Evolutionary conservation across 345 rosid species (phyloP).

Genomic region (Sonneratia alba): DNA sequence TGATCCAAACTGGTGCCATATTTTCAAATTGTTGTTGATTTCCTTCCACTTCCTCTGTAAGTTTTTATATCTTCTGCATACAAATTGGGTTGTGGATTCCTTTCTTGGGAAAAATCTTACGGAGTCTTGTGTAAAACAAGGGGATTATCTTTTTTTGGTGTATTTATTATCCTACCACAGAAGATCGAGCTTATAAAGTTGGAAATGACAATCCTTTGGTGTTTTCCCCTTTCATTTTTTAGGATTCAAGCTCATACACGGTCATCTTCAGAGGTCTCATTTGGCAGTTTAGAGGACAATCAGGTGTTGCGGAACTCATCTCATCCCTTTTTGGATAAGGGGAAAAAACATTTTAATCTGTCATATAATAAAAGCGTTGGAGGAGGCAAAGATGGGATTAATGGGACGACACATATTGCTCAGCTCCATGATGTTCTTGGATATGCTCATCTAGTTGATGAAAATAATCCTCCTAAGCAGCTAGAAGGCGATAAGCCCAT

Average conservation of each 20-base stretch:
- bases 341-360: slow-evolving; percentile 39
- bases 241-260: slow-evolving; percentile 33
- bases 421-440: slow-evolving; percentile 43
- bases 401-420: slow-evolving; percentile 33
- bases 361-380: slow-evolving; percentile 29
- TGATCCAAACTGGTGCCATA: neutral
- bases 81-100: neutral
- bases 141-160: neutral
- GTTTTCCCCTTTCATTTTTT: slow-evolving; percentile 11
- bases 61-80: neutral
- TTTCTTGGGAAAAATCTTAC: neutral
- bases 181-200: neutral
- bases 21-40: neutral
- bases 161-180: neutral
- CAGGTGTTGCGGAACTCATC: slow-evolving; percentile 24
- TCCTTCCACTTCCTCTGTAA: neutral
- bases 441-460: slow-evolving; percentile 37
- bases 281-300: slow-evolving; percentile 19
- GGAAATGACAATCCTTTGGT: slow-evolving; percentile 2
- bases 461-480: slow-evolving; percentile 17
- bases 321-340: slow-evolving; percentile 26
- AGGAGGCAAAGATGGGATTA: slow-evolving; percentile 31
- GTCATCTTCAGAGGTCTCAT: slow-evolving; percentile 15
- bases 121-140: neutral
- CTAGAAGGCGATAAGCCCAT: slow-evolving; percentile 20